Conservation (phyloP, 2,329 filamentous ascomycete species). For the Ustulina deusta region DNA sequence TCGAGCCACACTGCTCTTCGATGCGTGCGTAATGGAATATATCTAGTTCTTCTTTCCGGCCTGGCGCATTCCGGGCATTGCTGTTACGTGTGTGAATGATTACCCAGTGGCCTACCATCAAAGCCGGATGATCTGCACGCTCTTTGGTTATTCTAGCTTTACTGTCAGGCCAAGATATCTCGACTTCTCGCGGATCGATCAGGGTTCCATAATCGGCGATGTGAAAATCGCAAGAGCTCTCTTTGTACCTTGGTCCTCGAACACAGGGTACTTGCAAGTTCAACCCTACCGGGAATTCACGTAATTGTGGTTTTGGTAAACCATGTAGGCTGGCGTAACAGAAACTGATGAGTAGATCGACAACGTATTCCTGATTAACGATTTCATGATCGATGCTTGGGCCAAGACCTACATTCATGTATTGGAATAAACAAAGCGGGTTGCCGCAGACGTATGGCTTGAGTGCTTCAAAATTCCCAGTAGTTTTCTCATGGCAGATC, state of each 20-base stretch:
- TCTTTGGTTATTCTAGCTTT: constrained; percentile 25
- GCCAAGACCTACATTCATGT: constrained; percentile 86
- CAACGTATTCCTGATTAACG: constrained; percentile 79
- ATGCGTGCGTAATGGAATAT: constrained; percentile 47
- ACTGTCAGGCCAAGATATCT: constrained; percentile 33
- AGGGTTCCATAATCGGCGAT: constrained; percentile 26
- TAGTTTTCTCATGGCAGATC: constrained; percentile 79
- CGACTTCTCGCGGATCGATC: constrained; percentile 40
- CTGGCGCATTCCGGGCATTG: neutral
- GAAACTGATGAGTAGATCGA: constrained; percentile 86
- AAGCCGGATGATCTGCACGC: neutral
- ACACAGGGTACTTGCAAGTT: constrained; percentile 48
- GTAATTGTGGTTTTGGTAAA: constrained; percentile 30
- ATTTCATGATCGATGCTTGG: constrained; percentile 89
- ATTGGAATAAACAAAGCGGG: constrained; percentile 85
- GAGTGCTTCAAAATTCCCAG: constrained; percentile 73
- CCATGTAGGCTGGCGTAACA: constrained; percentile 71
- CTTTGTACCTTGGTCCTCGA: neutral
- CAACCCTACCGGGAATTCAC: constrained; percentile 59
- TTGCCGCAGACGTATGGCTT: constrained; percentile 84
- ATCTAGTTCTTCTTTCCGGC: neutral
- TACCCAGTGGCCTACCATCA: constrained; percentile 47
- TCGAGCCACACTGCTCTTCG: neutral
- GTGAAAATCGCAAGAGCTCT: neutral
- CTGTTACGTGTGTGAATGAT: constrained; percentile 37